Base-by-base conservation (phyloP, 2,329 filamentous ascomycete genomes). In the Sclerotinia sclerotiorum region DNA sequence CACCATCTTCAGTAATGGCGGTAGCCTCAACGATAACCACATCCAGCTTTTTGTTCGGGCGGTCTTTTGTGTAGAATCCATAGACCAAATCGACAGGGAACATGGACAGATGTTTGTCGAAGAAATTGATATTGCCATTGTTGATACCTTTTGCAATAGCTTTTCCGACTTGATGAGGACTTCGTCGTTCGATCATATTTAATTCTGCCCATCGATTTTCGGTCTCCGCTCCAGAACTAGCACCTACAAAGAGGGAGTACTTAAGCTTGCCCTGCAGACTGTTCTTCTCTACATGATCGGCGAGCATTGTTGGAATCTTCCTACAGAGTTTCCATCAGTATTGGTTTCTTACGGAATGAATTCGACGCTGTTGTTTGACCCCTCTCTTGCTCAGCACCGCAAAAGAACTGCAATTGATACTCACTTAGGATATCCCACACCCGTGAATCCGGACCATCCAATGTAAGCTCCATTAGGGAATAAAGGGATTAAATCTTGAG, bases 61-160 rank as follows among this genome's bases (percentile, higher is more conserved):
- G 90, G 78, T 96, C 86, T 79, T 92, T 89, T 17, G 93, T 96
- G 82, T 96, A 97, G 80, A 85, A 94, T 42, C 91, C 91, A 78
- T 95, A 95, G 79, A 94, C 90, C 72, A 97, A 82, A 78, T 97
- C 93, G 51, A 89, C 85, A 5, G 93, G 93, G 79, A 97, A 97
- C 93, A 96, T 96, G 80, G 90, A 93, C 77, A 97, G 79, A 82
- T 97, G 93, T 82, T 97, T 97, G 79, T 97, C 93, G 78, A 96
- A 97, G 81, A 97, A 97, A 71, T 94, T 88, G 81, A 97, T 97
- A 73, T 90, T 85, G 55, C 93, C 93, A 74, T 90, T 88, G 79
- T 97, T 97, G 81, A 97, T 96, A 13, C 93, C 93, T 82, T 92
- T 94, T 70, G 93, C 87, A 73, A 97, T 97, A 69, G 91, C 86